phyloP scores from a whole-genome alignment of 257 asterid genomes.

The Solanum rostratum region DNA sequence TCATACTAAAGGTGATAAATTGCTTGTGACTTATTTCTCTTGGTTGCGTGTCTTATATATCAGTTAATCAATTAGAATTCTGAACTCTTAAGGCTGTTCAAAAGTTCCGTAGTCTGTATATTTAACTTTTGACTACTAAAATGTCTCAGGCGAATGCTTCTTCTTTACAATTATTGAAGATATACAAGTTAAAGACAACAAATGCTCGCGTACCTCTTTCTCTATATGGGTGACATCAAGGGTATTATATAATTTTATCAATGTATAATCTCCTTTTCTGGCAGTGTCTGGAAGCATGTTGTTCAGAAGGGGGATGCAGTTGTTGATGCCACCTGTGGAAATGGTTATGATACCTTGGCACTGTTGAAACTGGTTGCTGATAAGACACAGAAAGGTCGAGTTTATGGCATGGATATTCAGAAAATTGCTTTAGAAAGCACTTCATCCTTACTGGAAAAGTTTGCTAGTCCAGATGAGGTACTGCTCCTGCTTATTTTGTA shows the following conservation, averaged over 20 bases:
- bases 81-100: background rate
- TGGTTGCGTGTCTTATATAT: background rate
- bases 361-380: constrained; percentile 59
- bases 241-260: background rate
- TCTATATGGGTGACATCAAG: background rate
- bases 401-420: constrained; percentile 77
- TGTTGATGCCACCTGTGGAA: constrained; percentile 95
- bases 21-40: background rate
- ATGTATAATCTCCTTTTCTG: background rate
- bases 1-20: background rate
- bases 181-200: background rate
- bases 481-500: background rate
- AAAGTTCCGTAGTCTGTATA: background rate
- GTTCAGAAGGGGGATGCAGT: constrained; percentile 73
- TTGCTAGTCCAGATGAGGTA: constrained; percentile 55
- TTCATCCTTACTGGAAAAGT: constrained; percentile 51
- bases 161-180: background rate
- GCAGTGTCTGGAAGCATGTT: constrained; percentile 74
- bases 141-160: background rate
- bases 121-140: background rate
- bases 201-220: background rate
- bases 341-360: constrained; percentile 81
- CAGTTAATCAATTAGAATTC: background rate
- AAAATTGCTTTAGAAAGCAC: constrained; percentile 67
- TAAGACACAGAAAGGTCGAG: constrained; percentile 45